Percentiles rank a stretch among this genome's conserved stretches.
Evolutionary conservation across 1,139 yeast species (phyloP).

Genomic region (Pichiaceae sp.): DNA sequence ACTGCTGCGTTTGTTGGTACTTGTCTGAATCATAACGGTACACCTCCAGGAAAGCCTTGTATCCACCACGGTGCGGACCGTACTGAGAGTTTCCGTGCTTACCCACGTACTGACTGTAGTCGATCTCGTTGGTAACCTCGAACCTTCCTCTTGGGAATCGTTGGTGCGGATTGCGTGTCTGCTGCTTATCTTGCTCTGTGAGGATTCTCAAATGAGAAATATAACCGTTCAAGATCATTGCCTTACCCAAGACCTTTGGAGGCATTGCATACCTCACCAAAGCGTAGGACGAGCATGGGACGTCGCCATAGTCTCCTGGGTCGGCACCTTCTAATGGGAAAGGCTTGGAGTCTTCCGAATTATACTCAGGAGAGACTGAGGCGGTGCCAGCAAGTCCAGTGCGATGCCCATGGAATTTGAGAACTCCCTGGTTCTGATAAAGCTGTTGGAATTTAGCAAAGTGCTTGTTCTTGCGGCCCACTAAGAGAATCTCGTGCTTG

Average conservation of each 20-base stretch:
- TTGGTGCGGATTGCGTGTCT: conserved; percentile 27
- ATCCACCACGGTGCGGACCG: conserved; percentile 32
- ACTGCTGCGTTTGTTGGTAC: conserved; percentile 11
- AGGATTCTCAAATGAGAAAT: conserved; percentile 55
- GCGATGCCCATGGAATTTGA: conserved; percentile 37
- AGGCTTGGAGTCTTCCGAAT: conserved; percentile 35
- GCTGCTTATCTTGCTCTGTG: conserved; percentile 60
- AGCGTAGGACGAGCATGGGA: conserved; percentile 49
- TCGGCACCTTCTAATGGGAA: conserved; percentile 42
- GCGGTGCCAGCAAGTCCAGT: conserved; percentile 67
- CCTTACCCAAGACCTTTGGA: conserved; percentile 52
- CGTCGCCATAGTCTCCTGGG: conserved; percentile 39
- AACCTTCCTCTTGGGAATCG: conserved; percentile 21
- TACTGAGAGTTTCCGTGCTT: conserved; percentile 29
- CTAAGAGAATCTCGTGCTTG: conserved; percentile 51
- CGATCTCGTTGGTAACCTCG: conserved; percentile 26
- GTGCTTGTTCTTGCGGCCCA: conserved; percentile 49
- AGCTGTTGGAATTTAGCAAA: conserved; percentile 31
- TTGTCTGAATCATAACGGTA: conserved; percentile 15
- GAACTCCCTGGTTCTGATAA: conserved; percentile 20
- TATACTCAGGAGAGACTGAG: conserved; percentile 34
- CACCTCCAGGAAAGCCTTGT: conserved; percentile 26
- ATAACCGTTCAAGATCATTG: conserved; percentile 79
- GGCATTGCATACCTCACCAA: conserved; percentile 56
- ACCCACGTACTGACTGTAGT: conserved; percentile 24